A percentile compares a stretch with the other conserved stretches of the same genome.
These are phyloP conservation scores for Polytolypa hystricis DNA, from an alignment of 2,329 filamentous ascomycete genomes.

Conservation along the genomic window DNA sequence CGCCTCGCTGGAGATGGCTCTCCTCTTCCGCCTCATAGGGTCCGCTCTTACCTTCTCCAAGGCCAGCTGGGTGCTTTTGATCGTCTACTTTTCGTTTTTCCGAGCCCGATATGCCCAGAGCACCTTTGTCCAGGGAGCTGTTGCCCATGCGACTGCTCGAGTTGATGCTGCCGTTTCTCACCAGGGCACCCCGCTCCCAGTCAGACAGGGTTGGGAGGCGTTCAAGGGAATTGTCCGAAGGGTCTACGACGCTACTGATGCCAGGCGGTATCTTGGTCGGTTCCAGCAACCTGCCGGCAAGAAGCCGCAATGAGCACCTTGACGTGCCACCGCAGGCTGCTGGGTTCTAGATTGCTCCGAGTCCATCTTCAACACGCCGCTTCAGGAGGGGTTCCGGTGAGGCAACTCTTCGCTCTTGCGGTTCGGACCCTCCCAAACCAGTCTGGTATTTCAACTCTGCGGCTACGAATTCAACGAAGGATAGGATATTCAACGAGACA, in stretches of 20 bases:
- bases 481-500: too few species aligned
- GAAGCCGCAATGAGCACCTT: slow-evolving; percentile 37
- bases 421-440: too few species aligned
- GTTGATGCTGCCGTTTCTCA: slow-evolving; percentile 73
- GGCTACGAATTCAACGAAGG: too few species aligned
- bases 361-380: too few species aligned
- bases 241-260: slow-evolving; percentile 68
- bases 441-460: too few species aligned
- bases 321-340: too few species aligned
- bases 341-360: too few species aligned
- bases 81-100: slow-evolving; percentile 82
- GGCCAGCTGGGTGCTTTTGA: slow-evolving; percentile 79
- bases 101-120: slow-evolving; percentile 84
- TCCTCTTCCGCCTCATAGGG: slow-evolving; percentile 73
- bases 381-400: too few species aligned
- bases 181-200: slow-evolving; percentile 73
- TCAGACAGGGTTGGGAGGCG: slow-evolving; percentile 67
- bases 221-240: slow-evolving; percentile 64
- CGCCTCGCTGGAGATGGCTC: slow-evolving; percentile 71
- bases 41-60: slow-evolving; percentile 79
- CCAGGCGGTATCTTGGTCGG: slow-evolving; percentile 58
- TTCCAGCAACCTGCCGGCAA: slow-evolving; percentile 23
- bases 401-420: too few species aligned
- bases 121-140: slow-evolving; percentile 77
- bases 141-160: slow-evolving; percentile 60